Evolutionary conservation across 2,329 filamentous ascomycete genomes (phyloP).

Genomic region (Epicoccum nigrum): DNA sequence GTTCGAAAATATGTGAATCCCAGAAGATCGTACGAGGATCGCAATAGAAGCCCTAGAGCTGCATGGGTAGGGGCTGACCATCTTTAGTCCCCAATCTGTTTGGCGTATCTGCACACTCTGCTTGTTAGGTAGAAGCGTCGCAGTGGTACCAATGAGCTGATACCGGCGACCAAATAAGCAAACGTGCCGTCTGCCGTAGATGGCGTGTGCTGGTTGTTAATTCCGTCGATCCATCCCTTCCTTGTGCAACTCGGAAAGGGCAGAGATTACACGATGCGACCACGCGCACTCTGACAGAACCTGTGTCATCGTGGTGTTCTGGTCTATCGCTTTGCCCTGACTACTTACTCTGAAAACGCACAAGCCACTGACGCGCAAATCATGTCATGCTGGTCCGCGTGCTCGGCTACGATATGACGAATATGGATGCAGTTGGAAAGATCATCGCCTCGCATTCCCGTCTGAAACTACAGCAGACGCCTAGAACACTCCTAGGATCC

Average conservation of each 20-base stretch:
- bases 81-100: constrained; percentile 5
- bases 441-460: constrained; percentile 4
- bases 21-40: constrained; percentile 32
- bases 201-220: not conserved
- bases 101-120: not conserved
- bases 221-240: not conserved
- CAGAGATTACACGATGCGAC: too few species aligned
- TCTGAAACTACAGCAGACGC: not conserved
- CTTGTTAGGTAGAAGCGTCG: not conserved
- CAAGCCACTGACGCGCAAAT: constrained; percentile 12
- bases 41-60: constrained; percentile 6
- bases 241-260: not conserved
- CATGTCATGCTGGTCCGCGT: constrained; percentile 1
- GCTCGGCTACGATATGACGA: not conserved
- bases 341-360: not conserved
- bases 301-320: not conserved
- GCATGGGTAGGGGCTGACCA: constrained; percentile 15
- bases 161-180: not conserved
- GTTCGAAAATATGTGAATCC: constrained; percentile 2
- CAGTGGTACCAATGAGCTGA: constrained; percentile 3
- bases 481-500: constrained; percentile 2
- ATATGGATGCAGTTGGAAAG: constrained; percentile 4
- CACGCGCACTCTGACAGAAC: not conserved
- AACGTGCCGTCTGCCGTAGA: constrained; percentile 1
- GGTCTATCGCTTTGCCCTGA: not conserved